These are phyloP conservation scores for Phialocephala subalpina DNA, from an alignment of 2,329 filamentous ascomycete species.

Conservation along the genomic window DNA sequence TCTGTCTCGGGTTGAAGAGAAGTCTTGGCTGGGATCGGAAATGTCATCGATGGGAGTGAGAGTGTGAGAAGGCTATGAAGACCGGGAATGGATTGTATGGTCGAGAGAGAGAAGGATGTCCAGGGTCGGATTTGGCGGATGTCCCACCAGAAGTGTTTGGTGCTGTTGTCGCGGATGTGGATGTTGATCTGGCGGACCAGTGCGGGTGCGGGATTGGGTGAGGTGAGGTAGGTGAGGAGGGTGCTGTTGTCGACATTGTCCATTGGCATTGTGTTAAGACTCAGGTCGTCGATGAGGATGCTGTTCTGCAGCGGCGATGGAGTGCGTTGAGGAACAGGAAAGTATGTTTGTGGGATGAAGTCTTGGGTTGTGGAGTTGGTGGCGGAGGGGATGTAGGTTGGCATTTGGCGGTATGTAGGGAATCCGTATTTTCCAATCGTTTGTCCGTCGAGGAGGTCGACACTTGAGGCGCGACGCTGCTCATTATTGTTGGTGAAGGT, in stretches of 20 bases:
- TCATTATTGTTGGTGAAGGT: constrained; percentile 48
- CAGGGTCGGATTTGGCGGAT: constrained; percentile 86
- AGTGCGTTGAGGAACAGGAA: constrained; percentile 49
- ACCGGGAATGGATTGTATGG: constrained; percentile 76
- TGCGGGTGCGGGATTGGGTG: constrained; percentile 81
- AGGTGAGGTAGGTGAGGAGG: constrained; percentile 79
- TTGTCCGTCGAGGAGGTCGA: constrained; percentile 72
- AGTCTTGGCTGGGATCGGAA: constrained; percentile 58
- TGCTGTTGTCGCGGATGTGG: constrained; percentile 69
- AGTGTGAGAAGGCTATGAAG: constrained; percentile 77
- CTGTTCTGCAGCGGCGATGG: constrained; percentile 50
- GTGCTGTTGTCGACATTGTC: constrained; percentile 63
- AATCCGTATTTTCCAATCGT: constrained; percentile 77
- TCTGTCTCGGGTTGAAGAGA: constrained; percentile 80
- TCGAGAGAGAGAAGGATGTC: constrained; percentile 78
- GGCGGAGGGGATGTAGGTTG: constrained; percentile 55
- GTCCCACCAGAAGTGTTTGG: constrained; percentile 96
- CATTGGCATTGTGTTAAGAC: constrained; percentile 43
- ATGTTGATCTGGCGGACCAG: constrained; percentile 82
- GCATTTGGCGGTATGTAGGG: constrained; percentile 83
- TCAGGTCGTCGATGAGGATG: constrained; percentile 43
- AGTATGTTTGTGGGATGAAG: constrained; percentile 52
- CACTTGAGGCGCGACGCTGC: constrained; percentile 70
- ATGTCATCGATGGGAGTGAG: constrained; percentile 66
- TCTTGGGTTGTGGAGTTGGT: constrained; percentile 49